These are phyloP conservation scores for Colletotrichum shisoi DNA, from an alignment of 2,329 filamentous ascomycete species.

Conservation along the genomic window DNA sequence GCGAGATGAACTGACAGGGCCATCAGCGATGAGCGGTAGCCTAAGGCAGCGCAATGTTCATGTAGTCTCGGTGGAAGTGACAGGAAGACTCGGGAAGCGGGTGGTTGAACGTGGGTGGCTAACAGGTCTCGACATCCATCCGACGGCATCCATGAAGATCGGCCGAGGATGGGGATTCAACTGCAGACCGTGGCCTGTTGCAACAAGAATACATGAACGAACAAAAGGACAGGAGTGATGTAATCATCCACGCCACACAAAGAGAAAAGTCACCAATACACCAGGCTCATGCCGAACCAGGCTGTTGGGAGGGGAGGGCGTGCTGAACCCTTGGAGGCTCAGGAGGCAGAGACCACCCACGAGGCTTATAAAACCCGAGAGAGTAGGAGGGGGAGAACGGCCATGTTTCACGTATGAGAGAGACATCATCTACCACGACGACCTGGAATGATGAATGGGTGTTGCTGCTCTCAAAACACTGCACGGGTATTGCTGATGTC, in stretches of 20 bases:
- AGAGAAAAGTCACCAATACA: slow-evolving; percentile 29
- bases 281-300: slow-evolving; percentile 22
- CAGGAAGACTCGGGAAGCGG: slow-evolving; percentile 4
- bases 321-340: not conserved
- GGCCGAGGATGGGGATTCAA: not conserved
- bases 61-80: not conserved
- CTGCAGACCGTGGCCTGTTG: not conserved
- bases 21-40: slow-evolving; percentile 23
- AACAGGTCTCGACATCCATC: slow-evolving; percentile 14
- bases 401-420: not conserved
- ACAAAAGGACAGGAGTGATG: slow-evolving; percentile 22
- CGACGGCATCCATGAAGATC: not conserved
- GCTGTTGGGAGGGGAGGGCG: not conserved
- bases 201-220: not conserved
- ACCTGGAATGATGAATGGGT: not conserved
- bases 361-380: not conserved
- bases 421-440: not conserved
- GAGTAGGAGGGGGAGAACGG: not conserved
- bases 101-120: not conserved
- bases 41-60: slow-evolving; percentile 2
- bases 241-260: slow-evolving; percentile 32
- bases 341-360: not conserved
- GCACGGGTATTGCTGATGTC: not conserved
- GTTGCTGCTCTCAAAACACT: not conserved
- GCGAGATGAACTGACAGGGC: slow-evolving; percentile 9